Conservation (phyloP, 176 grass and related monocot genomes). For the Chloris gayana region DNA sequence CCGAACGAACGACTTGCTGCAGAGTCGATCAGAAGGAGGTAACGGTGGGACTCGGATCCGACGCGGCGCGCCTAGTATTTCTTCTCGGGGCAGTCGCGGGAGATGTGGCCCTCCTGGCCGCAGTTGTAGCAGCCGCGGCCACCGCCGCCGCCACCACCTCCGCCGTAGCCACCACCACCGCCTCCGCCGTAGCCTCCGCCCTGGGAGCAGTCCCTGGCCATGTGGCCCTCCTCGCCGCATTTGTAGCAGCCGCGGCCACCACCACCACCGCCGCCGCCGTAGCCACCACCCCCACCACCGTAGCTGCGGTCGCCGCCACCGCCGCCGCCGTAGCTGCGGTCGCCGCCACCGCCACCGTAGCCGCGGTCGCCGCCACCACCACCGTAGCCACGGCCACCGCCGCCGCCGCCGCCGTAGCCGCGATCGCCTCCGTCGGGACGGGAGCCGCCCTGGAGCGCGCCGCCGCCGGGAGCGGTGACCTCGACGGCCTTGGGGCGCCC, state of each 20-base stretch:
- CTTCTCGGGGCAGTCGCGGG: conserved; percentile 12
- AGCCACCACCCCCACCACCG: conserved; percentile 1
- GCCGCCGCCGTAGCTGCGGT: neutral
- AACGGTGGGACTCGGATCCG: neutral
- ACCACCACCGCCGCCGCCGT: neutral
- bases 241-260: conserved; percentile 35
- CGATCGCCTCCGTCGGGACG: conserved; percentile 6
- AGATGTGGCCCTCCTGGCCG: conserved; percentile 11
- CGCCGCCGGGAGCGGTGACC: conserved; percentile 26
- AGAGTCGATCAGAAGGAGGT: neutral
- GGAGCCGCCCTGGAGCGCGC: neutral
- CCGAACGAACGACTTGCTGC: neutral
- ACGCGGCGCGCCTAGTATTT: neutral
- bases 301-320: neutral
- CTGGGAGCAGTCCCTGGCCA: conserved; percentile 45
- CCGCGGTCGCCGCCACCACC: neutral
- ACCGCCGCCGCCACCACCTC: neutral
- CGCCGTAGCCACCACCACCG: neutral
- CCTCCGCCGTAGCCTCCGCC: neutral
- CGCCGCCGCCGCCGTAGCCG: neutral
- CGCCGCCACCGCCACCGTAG: neutral
- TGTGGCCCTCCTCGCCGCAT: conserved; percentile 56
- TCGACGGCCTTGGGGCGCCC: conserved; percentile 35
- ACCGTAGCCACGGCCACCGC: neutral
- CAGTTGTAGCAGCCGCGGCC: conserved; percentile 19